Evolutionary conservation across 2,329 filamentous ascomycete genomes (phyloP), one percentile per base, ranked within the genome.

Genomic region (Nigrospora oryzae): DNA sequence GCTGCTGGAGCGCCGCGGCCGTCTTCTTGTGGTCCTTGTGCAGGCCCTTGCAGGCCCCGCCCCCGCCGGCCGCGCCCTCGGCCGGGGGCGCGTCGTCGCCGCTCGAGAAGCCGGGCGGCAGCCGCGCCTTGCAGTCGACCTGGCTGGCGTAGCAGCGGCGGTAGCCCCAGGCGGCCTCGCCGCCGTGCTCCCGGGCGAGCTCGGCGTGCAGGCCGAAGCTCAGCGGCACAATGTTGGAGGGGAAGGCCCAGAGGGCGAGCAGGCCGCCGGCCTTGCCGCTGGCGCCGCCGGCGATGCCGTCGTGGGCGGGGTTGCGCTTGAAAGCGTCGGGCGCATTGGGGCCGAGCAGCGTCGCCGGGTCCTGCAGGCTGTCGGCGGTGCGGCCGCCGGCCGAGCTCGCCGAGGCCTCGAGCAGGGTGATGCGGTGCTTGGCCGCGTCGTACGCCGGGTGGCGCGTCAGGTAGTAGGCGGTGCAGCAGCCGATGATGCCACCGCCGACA

Each of bases 241-340:
- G 85, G 55, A 88, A 89, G 4, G 85, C 85, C 83, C 85, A 89
- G 11, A 84, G 64, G 4, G 82, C 86, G 5, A 89, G 70, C 10
- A 89, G 66, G 5, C 86, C 86, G 10, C 85, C 86, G 1, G 86
- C 86, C 66, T 89, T 89, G 28, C 86, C 86, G 36, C 83, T 87
- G 19, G 86, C 84, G 17, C 83, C 86, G 28, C 83, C 81, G 4
- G 85, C 86, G 53, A 89, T 84, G 45, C 62, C 62, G 11, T 61
- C 58, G 49, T 64, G 61, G 11, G 61, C 55, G n/a, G 57, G 55
- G 51, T 62, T 62, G 36, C 41, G 47, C 45, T 50, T 55, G 11
- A 51, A 53, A 3, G 49, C 51, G 12, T 54, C 50, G 1, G 48
- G 44, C 15, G 54, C 54, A 42, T 59, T 56, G 32, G 53, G 17